phyloP scores from a whole-genome alignment of 495 filamentous ascomycete genomes.

The Lophiostoma macrostomum region DNA sequence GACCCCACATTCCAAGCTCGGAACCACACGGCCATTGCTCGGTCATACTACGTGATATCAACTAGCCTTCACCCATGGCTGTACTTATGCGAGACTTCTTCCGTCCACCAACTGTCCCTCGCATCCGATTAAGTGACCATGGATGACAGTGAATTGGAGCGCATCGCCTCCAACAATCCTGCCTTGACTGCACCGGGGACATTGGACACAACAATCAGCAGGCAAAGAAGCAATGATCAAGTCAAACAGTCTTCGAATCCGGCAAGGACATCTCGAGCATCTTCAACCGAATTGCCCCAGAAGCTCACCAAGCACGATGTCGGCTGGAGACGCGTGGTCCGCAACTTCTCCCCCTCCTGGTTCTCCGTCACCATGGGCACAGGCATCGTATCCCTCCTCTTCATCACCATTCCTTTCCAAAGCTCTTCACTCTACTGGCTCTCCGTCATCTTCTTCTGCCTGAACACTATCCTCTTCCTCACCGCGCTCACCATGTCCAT shows the following conservation, averaged over 20 bases:
- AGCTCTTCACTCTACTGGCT: constrained; percentile 38
- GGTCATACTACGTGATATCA: no score
- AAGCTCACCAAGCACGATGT: constrained; percentile 32
- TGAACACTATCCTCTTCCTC: constrained; percentile 46
- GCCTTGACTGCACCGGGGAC: constrained; percentile 27
- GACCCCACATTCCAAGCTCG: no score
- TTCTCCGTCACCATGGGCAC: constrained; percentile 44
- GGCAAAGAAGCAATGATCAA: constrained; percentile 11
- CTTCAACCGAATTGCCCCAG: neutral
- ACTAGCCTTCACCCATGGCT: no score
- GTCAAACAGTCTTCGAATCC: constrained; percentile 5
- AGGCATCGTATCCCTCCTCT: constrained; percentile 38
- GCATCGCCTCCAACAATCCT: constrained; percentile 28
- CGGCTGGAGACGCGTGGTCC: constrained; percentile 39
- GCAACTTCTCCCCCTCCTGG: constrained; percentile 41
- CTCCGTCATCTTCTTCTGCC: constrained; percentile 37
- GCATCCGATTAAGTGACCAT: no score
- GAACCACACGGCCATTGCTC: no score
- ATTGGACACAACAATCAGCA: constrained; percentile 2
- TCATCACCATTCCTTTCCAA: constrained; percentile 38
- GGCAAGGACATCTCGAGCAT: neutral
- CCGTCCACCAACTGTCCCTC: no score
- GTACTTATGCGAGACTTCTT: no score
- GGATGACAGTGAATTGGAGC: constrained; percentile 16
- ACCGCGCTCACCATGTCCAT: constrained; percentile 47